Conservation (phyloP, 768 basidiomycete genomes). For the Coprinellus micaceus region DNA sequence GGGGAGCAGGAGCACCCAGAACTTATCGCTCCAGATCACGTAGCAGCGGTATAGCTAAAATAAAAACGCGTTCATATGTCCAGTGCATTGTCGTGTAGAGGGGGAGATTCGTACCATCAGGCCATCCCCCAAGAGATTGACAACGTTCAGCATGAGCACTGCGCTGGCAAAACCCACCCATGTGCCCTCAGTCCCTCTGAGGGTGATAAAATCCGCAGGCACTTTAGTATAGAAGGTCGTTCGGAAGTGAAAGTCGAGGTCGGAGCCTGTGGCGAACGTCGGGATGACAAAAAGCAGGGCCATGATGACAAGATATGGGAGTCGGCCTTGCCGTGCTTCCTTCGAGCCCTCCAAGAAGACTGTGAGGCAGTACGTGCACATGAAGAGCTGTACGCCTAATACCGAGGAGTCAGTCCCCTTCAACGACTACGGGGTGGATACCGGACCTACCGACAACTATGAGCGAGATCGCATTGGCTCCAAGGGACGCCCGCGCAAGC, state of each 20-base stretch:
- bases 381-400: slow-evolving; percentile 2
- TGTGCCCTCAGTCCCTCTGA: not conserved
- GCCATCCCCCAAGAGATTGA: not conserved
- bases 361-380: slow-evolving; percentile 4
- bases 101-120: not conserved
- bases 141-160: not conserved
- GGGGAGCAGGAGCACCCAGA: not conserved
- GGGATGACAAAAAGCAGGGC: not conserved
- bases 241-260: not conserved
- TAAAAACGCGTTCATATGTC: not conserved
- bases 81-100: not conserved
- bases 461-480: not conserved
- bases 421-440: not conserved
- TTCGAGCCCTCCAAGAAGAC: not conserved
- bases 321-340: not conserved
- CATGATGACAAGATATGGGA: slow-evolving; percentile 1
- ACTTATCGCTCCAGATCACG: slow-evolving; percentile 4
- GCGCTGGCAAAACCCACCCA: not conserved
- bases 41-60: slow-evolving; percentile 5
- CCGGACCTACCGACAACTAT: not conserved
- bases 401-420: not conserved
- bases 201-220: not conserved
- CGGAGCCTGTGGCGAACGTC: not conserved
- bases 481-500: not conserved
- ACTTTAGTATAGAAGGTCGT: not conserved